Evolutionary conservation across 2,329 filamentous ascomycete species (phyloP).

Genomic region (Colletotrichum limetticola): DNA sequence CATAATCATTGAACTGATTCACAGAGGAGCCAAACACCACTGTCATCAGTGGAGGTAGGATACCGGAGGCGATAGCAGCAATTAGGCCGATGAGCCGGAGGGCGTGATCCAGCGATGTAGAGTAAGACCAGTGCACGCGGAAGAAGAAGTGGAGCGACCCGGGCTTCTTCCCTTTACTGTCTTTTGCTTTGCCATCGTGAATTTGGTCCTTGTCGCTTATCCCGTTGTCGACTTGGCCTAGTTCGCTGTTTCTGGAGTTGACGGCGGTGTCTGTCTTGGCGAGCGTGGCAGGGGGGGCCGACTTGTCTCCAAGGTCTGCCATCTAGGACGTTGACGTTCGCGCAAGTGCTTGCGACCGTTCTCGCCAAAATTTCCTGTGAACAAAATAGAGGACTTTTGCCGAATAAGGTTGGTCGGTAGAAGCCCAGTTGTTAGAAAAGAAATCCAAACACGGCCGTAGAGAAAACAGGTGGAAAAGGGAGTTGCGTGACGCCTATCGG

Average conservation of each 20-base stretch:
- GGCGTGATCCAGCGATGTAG: not conserved
- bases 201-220: not conserved
- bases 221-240: not conserved
- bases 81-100: not conserved
- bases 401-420: not conserved
- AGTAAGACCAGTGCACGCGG: not conserved
- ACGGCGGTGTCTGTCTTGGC: not conserved
- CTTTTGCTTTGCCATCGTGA: not conserved
- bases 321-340: not conserved
- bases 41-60: not conserved
- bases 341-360: not conserved
- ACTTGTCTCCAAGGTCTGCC: not conserved
- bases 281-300: not conserved
- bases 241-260: not conserved
- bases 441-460: not conserved
- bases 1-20: not conserved
- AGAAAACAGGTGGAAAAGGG: not conserved
- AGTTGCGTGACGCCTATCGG: not conserved
- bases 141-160: not conserved
- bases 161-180: not conserved
- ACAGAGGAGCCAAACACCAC: not conserved
- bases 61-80: not conserved
- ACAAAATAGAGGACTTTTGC: not conserved
- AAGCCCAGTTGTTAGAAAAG: not conserved
- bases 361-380: not conserved